phyloP scores from a whole-genome alignment of 1,139 yeast species.

The Diutina sp. region DNA sequence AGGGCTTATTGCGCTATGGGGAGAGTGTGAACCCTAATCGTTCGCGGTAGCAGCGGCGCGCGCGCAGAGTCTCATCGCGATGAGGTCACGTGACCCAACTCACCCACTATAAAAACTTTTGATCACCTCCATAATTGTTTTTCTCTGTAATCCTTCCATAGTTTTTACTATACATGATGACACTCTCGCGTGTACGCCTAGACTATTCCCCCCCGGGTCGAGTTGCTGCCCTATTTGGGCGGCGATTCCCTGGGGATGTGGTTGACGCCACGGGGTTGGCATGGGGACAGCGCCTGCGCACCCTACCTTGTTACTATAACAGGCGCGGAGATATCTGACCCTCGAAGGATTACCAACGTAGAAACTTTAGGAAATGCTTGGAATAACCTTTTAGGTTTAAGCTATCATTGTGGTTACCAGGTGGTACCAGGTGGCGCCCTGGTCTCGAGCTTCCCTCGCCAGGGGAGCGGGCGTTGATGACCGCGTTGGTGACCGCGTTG shows the following conservation, averaged over 20 bases:
- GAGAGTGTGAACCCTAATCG: not conserved
- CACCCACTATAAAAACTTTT: constrained; percentile 9
- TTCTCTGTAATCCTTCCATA: constrained; percentile 38
- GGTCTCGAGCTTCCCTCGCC: too few species aligned
- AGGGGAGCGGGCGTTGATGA: too few species aligned
- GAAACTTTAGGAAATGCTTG: too few species aligned
- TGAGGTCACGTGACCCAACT: constrained; percentile 3
- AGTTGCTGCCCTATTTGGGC: constrained; percentile 18
- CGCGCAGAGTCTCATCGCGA: not conserved
- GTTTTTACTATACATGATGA: constrained; percentile 47
- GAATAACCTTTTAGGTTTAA: too few species aligned
- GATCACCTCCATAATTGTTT: constrained; percentile 4
- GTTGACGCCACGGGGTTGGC: constrained; percentile 32
- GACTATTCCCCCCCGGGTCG: constrained; percentile 38
- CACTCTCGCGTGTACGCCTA: constrained; percentile 36
- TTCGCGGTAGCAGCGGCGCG: not conserved
- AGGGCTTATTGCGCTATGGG: too few species aligned
- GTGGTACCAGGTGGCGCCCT: too few species aligned
- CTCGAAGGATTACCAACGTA: not conserved
- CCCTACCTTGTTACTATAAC: constrained; percentile 45
- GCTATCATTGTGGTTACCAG: too few species aligned
- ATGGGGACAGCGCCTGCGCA: constrained; percentile 55
- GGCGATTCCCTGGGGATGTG: constrained; percentile 26
- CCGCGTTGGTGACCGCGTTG: too few species aligned
- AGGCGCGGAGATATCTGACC: constrained; percentile 35